phyloP scores from a whole-genome alignment of 768 basidiomycete genomes.

The Infundibulicybe gibba region DNA sequence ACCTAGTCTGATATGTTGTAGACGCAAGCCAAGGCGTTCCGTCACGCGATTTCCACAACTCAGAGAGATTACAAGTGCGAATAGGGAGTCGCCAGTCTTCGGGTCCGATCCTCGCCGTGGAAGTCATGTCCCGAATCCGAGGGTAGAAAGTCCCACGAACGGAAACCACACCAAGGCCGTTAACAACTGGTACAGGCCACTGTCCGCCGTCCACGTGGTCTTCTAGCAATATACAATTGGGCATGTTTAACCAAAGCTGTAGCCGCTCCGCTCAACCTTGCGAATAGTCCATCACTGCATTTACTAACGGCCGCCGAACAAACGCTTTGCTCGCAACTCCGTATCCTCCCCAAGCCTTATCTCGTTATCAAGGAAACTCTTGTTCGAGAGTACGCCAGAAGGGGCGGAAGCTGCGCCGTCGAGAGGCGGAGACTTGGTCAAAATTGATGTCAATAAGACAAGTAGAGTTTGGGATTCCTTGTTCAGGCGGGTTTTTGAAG shows the following conservation, averaged over 20 bases:
- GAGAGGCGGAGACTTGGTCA: conserved; percentile 89
- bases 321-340: conserved; percentile 80
- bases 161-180: conserved; percentile 54
- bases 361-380: conserved; percentile 94
- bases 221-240: not conserved
- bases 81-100: conserved; percentile 48
- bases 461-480: conserved; percentile 88
- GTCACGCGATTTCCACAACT: conserved; percentile 48
- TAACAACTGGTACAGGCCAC: conserved; percentile 31
- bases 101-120: conserved; percentile 51
- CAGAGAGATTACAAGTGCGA: conserved; percentile 52
- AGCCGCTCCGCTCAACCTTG: conserved; percentile 78
- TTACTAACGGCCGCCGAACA: conserved; percentile 89
- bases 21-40: conserved; percentile 60
- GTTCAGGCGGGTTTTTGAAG: conserved; percentile 82
- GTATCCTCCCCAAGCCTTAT: conserved; percentile 94
- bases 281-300: conserved; percentile 86
- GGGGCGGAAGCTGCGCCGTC: conserved; percentile 81
- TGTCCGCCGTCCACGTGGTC: conserved; percentile 43
- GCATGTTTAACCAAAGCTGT: conserved; percentile 3
- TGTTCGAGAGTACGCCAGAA: conserved; percentile 87
- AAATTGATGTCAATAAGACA: conserved; percentile 92
- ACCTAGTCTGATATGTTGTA: conserved; percentile 18
- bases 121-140: conserved; percentile 43
- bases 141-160: conserved; percentile 56